Conservation (phyloP, 345 rosid genomes). For the Dipteronia dyeriana region DNA sequence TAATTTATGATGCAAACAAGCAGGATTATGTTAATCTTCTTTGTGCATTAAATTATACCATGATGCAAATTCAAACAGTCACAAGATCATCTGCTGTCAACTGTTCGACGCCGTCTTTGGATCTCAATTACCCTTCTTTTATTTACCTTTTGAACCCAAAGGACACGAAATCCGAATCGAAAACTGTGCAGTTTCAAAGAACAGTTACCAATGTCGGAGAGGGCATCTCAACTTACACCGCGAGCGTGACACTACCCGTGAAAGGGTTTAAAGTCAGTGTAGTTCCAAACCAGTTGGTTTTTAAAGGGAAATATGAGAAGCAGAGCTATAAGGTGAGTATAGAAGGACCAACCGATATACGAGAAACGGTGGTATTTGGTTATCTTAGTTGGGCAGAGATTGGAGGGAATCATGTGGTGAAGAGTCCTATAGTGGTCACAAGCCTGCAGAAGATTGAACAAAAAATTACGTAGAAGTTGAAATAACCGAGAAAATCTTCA, state of each 20-base stretch:
- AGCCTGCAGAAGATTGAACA: neutral
- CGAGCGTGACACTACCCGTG: constrained; percentile 24
- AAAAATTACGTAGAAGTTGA: neutral
- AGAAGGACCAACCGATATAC: constrained; percentile 30
- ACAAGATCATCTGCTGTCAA: constrained; percentile 40
- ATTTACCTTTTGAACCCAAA: constrained; percentile 36
- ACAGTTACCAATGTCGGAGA: constrained; percentile 60
- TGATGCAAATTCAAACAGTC: constrained; percentile 43
- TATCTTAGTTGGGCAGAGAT: constrained; percentile 48
- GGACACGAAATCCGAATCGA: neutral
- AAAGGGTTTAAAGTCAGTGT: constrained; percentile 37
- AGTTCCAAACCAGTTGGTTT: constrained; percentile 40
- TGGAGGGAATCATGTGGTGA: constrained; percentile 39
- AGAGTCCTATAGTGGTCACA: constrained; percentile 51
- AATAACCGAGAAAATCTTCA: too few relatives aligned
- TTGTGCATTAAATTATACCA: constrained; percentile 50
- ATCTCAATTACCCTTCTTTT: constrained; percentile 65
- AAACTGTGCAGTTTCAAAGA: constrained; percentile 31
- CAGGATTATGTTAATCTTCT: constrained; percentile 48
- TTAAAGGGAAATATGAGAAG: constrained; percentile 44
- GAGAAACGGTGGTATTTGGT: constrained; percentile 31
- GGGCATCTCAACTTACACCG: constrained; percentile 33
- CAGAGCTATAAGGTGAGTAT: constrained; percentile 41
- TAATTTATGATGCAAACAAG: constrained; percentile 43
- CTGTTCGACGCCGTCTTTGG: constrained; percentile 43